A percentile compares a stretch with the other conserved stretches of the same genome.
phyloP scores from a whole-genome alignment of 1,284 basidiomycete species.

The Trichosporon faecale region DNA sequence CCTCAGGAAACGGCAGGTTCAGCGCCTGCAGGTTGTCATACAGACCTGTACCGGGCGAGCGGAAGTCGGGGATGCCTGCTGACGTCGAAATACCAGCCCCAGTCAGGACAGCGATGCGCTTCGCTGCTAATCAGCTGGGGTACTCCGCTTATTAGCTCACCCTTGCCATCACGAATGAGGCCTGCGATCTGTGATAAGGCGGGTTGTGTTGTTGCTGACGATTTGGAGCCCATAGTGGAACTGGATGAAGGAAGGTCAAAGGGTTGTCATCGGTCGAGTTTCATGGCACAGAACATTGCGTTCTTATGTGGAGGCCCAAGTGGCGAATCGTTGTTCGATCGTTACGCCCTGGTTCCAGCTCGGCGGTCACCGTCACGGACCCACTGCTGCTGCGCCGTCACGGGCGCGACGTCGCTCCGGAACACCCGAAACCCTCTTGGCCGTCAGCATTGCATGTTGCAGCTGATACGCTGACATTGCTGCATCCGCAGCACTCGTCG shows the following conservation, averaged over 20 bases:
- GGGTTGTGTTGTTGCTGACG: neutral
- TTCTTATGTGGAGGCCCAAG: neutral
- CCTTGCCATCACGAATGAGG: constrained; percentile 3
- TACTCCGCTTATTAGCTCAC: neutral
- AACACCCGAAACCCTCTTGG: neutral
- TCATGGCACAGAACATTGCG: neutral
- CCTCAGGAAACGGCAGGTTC: constrained; percentile 58
- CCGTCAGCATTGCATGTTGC: neutral
- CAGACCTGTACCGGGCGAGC: constrained; percentile 56
- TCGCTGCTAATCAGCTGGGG: neutral
- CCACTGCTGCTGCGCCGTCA: neutral
- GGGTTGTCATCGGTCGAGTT: neutral
- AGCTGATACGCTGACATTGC: neutral
- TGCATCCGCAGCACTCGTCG: neutral
- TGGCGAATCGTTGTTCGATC: neutral
- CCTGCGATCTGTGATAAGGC: neutral
- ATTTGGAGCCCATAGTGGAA: constrained; percentile 2
- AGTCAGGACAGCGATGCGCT: constrained; percentile 53
- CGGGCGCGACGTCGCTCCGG: neutral
- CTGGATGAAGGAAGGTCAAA: neutral
- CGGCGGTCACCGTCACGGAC: neutral
- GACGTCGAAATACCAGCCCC: constrained; percentile 57
- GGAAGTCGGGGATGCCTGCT: constrained; percentile 55
- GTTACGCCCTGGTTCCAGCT: neutral
- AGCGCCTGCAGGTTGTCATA: constrained; percentile 57